Evolutionary conservation across 2,329 filamentous ascomycete genomes (phyloP).

Genomic region (Claviceps pazoutovae): DNA sequence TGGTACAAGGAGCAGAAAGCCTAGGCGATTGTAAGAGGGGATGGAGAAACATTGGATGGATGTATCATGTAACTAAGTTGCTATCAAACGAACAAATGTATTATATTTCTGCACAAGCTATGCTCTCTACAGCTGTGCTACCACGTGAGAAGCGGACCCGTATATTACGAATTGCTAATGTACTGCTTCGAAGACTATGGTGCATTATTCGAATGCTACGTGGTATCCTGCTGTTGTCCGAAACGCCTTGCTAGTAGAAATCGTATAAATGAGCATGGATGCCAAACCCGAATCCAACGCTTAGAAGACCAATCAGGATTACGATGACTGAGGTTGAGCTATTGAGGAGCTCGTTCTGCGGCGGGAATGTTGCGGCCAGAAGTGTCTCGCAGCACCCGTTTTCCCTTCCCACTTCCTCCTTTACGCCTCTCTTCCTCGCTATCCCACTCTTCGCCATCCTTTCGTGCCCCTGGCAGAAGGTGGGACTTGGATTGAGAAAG

Average conservation of each 20-base stretch:
- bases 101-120: slow-evolving; percentile 20
- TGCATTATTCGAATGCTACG: not conserved
- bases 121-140: slow-evolving; percentile 16
- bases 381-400: slow-evolving; percentile 32
- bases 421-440: slow-evolving; percentile 31
- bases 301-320: slow-evolving; percentile 3
- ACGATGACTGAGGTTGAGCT: not conserved
- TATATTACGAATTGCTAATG: not conserved
- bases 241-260: slow-evolving; percentile 4
- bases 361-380: slow-evolving; percentile 37
- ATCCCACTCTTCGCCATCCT: slow-evolving; percentile 23
- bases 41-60: not conserved
- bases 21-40: slow-evolving; percentile 52
- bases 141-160: not conserved
- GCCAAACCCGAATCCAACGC: not conserved
- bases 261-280: not conserved
- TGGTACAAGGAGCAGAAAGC: slow-evolving; percentile 73
- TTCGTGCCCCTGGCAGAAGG: slow-evolving; percentile 15
- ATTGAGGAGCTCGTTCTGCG: slow-evolving; percentile 35
- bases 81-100: slow-evolving; percentile 15
- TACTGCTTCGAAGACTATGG: not conserved
- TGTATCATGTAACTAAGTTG: not conserved
- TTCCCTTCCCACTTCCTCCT: slow-evolving; percentile 28
- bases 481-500: slow-evolving; percentile 27
- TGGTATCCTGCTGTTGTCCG: slow-evolving; percentile 4